Percentiles rank a stretch among this genome's conserved stretches.
phyloP scores from a whole-genome alignment of 2,329 filamentous ascomycete genomes.

The Herpotrichia juniperi region DNA sequence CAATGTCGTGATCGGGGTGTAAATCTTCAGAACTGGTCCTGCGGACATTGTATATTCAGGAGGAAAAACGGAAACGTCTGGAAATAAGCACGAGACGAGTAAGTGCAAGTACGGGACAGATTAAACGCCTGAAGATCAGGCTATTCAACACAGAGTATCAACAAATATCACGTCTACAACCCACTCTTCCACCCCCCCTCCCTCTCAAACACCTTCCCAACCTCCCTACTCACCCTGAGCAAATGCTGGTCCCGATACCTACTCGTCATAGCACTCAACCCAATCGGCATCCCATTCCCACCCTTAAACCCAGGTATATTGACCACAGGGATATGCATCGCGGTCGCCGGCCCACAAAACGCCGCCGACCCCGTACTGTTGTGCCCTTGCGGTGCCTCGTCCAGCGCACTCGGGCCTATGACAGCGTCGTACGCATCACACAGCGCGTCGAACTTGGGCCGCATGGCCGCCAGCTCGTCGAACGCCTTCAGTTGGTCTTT shows the following conservation, averaged over 20 bases:
- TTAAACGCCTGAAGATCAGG: too few species aligned
- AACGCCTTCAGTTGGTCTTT: conserved; percentile 60
- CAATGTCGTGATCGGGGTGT: too few species aligned
- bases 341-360: conserved; percentile 61
- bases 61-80: too few species aligned
- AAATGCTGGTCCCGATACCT: conserved; percentile 37
- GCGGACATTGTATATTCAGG: too few species aligned
- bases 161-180: conserved; percentile 2
- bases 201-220: conserved; percentile 35
- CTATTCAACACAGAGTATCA: background rate
- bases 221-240: conserved; percentile 31
- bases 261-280: conserved; percentile 59
- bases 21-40: too few species aligned
- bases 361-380: conserved; percentile 61
- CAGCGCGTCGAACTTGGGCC: conserved; percentile 62
- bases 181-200: conserved; percentile 36
- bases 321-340: conserved; percentile 67
- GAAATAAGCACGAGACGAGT: too few species aligned
- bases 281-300: conserved; percentile 63
- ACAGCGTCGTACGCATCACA: conserved; percentile 60
- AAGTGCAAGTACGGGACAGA: too few species aligned
- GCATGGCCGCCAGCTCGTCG: conserved; percentile 59
- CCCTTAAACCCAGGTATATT: conserved; percentile 69
- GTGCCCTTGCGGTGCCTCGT: conserved; percentile 64
- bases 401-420: conserved; percentile 63